Evolutionary conservation across 768 basidiomycete genomes (phyloP).

Genomic region (Hortiboletus flavorubellus): DNA sequence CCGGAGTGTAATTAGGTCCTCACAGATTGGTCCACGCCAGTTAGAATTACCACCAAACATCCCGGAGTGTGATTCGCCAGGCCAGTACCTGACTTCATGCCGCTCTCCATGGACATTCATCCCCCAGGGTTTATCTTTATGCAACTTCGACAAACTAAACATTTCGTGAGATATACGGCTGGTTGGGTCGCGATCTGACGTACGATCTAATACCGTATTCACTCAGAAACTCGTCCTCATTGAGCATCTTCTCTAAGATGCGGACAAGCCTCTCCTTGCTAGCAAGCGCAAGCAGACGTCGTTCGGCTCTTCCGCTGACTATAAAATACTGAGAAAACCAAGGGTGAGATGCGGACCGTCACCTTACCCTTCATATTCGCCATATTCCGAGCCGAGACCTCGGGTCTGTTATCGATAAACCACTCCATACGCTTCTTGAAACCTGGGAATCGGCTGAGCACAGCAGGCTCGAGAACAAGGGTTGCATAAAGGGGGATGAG

Average conservation of each 20-base stretch:
- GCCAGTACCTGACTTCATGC: constrained; percentile 96
- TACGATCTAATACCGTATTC: constrained; percentile 96
- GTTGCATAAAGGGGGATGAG: constrained; percentile 96
- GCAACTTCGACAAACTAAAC: constrained; percentile 79
- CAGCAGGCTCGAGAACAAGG: constrained; percentile 85
- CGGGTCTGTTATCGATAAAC: constrained; percentile 94
- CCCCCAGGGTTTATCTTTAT: constrained; percentile 91
- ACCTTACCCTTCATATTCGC: constrained; percentile 86
- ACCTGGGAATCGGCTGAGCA: constrained; percentile 89
- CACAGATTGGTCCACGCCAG: constrained; percentile 90
- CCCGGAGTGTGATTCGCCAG: constrained; percentile 92
- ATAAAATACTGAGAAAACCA: constrained; percentile 3
- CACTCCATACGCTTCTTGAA: constrained; percentile 99
- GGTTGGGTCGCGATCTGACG: constrained; percentile 30
- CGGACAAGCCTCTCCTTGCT: constrained; percentile 86
- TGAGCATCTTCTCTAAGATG: constrained; percentile 94
- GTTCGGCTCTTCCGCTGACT: constrained; percentile 73
- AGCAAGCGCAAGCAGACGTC: constrained; percentile 83
- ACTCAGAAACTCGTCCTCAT: constrained; percentile 95
- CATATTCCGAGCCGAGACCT: constrained; percentile 86
- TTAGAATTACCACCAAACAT: constrained; percentile 99
- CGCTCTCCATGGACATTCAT: constrained; percentile 91
- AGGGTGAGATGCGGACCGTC: neutral
- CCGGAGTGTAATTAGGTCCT: constrained; percentile 18
- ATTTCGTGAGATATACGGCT: constrained; percentile 6